Evolutionary conservation across 768 basidiomycete genomes (phyloP), one percentile per base, ranked within the genome.

Genomic region (Mycena kentingensis): DNA sequence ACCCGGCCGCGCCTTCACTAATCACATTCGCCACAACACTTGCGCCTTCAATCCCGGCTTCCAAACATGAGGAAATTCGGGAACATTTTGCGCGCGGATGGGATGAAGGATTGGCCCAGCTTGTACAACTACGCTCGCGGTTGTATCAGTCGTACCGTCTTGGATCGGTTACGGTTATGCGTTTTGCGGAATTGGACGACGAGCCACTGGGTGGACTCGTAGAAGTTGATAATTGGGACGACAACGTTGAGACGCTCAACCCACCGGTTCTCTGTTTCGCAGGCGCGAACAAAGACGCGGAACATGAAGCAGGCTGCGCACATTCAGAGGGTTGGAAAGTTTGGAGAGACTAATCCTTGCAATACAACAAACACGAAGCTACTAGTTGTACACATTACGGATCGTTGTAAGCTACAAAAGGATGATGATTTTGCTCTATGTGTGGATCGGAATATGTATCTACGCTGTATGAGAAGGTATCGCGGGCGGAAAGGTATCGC

Each of bases 71-170:
- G 7, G 64, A 60, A 28, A 76, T 85, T 39, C 71, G 74, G 11
- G 64, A 64, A 1, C 78, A 81, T 55, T 90, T 88, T 60, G 74
- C 73, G 62, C 72, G 67, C 24, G 88, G 87, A 15, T 88, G 87
- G 87, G 65, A 67, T 2, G 79, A 83, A 57, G 87, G 86, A 3
- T 60, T 88, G 39, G 65, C 70, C 15, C 77, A 78, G 41, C 69
- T 88, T 21, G 66, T 65, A n/a, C 75, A 76, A n/a, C 77, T 74
- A 13, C 74, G 79, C 26, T 66, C 63, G 5, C 70, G 83, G 48
- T 55, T 83, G 48, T 62, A 69, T 44, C 68, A 74, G 55, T 82
- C 79, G 25, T 78, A 76, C 60, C 66, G 56, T 35, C 79, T 81
- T 52, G 78, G 78, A 18, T 46, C 54, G 1, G 55, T 74, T 26